phyloP scores from a whole-genome alignment of 768 basidiomycete species.

The Mycena vulgaris region DNA sequence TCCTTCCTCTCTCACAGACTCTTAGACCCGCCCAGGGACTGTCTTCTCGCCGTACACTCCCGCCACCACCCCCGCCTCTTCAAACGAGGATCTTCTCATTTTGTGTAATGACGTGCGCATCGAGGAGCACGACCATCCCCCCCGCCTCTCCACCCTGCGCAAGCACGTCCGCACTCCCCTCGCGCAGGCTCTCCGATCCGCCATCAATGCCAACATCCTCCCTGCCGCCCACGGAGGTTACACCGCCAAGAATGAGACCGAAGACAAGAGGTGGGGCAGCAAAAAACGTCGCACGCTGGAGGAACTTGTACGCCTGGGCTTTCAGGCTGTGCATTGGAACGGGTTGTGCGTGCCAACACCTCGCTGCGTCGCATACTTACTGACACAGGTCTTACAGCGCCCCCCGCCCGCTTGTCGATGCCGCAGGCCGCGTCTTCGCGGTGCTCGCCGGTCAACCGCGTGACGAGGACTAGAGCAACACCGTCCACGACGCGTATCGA shows the following conservation, averaged over 20 bases:
- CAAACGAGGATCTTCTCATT: too few relatives aligned
- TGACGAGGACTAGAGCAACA: not conserved
- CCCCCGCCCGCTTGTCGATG: not conserved
- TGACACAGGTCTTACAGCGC: not conserved
- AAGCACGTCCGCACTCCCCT: not conserved
- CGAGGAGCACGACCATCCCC: too few relatives aligned
- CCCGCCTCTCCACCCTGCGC: too few relatives aligned
- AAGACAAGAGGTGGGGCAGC: not conserved
- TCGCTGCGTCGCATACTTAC: not conserved
- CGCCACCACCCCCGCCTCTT: too few relatives aligned
- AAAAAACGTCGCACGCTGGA: not conserved
- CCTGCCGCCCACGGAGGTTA: too few relatives aligned
- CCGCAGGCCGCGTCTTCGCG: not conserved
- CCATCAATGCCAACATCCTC: too few relatives aligned
- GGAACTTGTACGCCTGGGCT: not conserved
- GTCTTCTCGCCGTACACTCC: too few relatives aligned
- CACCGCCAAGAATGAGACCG: not conserved
- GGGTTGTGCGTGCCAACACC: not conserved
- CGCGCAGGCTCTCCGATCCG: too few relatives aligned
- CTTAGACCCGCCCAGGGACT: too few relatives aligned
- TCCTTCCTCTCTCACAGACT: too few relatives aligned
- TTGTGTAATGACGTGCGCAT: too few relatives aligned
- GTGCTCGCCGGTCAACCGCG: too few relatives aligned
- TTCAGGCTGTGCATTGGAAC: not conserved
- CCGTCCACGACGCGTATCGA: not conserved